Conservation (phyloP, 345 rosid genomes). For the Salix koriyanagi region DNA sequence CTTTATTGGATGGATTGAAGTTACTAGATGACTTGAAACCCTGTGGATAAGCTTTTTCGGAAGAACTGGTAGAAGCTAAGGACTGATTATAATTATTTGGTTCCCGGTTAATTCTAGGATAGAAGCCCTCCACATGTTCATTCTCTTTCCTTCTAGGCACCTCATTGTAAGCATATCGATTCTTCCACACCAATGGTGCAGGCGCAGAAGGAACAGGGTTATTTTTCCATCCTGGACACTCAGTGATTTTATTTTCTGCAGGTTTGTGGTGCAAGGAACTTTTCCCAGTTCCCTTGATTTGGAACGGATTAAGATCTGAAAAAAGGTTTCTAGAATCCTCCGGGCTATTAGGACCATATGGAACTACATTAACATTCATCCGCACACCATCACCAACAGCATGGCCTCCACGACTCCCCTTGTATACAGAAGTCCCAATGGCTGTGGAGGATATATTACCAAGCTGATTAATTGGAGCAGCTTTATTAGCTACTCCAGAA, state of each 20-base stretch:
- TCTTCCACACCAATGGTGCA: conserved; percentile 80
- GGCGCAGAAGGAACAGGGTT: conserved; percentile 61
- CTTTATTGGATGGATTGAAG: conserved; percentile 35
- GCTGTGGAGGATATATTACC: conserved; percentile 48
- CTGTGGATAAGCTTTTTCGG: conserved; percentile 41
- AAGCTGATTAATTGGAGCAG: conserved; percentile 39
- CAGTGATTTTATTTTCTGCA: conserved; percentile 50
- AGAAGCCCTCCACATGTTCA: conserved; percentile 57
- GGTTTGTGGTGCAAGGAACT: conserved; percentile 47
- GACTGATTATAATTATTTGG: conserved; percentile 54
- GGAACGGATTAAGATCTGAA: conserved; percentile 94
- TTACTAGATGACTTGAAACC: conserved; percentile 37
- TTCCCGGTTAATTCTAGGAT: conserved; percentile 67
- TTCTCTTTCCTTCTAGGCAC: conserved; percentile 74
- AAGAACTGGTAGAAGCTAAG: conserved; percentile 46
- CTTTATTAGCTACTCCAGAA: conserved; percentile 44
- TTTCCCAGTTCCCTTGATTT: conserved; percentile 75
- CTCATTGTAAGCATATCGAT: conserved; percentile 69
- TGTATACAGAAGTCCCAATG: conserved; percentile 44
- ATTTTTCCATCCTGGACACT: conserved; percentile 52
- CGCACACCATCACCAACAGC: conserved; percentile 52
- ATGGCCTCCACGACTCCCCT: conserved; percentile 58
- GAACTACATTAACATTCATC: conserved; percentile 68
- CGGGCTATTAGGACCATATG: conserved; percentile 55
- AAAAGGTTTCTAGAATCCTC: conserved; percentile 79